Evolutionary conservation across 2,329 filamentous ascomycete genomes (phyloP).

Genomic region (Zalaria sp.): DNA sequence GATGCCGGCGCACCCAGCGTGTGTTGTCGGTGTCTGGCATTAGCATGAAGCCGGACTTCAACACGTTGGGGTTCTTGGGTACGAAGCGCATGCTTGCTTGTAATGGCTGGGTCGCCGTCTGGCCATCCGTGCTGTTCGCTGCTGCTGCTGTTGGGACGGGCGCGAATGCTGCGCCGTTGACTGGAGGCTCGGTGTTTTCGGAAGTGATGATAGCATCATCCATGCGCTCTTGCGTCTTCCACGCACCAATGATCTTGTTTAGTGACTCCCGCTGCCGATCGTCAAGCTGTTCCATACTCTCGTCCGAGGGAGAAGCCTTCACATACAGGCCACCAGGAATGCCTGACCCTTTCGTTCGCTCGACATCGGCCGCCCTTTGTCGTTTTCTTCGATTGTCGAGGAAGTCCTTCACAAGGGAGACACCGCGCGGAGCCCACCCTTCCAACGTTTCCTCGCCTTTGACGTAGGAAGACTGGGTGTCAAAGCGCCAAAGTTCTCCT

Average conservation of each 20-base stretch:
- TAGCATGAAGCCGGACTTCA: slow-evolving; percentile 80
- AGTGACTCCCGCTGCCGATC: slow-evolving; percentile 27
- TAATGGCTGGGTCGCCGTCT: slow-evolving; percentile 42
- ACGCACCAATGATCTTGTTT: slow-evolving; percentile 46
- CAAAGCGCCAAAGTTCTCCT: slow-evolving; percentile 91
- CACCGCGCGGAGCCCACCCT: slow-evolving; percentile 77
- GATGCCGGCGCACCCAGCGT: slow-evolving; percentile 82
- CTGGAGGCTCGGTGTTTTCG: slow-evolving; percentile 51
- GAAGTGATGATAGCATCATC: slow-evolving; percentile 32
- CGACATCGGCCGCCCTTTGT: slow-evolving; percentile 63
- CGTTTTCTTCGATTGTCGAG: slow-evolving; percentile 61
- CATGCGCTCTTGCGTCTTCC: slow-evolving; percentile 35
- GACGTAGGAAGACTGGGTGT: slow-evolving; percentile 86
- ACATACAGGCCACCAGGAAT: slow-evolving; percentile 26
- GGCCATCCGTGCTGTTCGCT: slow-evolving; percentile 17
- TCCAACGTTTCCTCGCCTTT: slow-evolving; percentile 83
- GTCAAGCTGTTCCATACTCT: slow-evolving; percentile 13
- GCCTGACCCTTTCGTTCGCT: slow-evolving; percentile 49
- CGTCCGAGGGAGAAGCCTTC: slow-evolving; percentile 4
- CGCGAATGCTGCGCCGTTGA: slow-evolving; percentile 40
- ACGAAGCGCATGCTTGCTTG: slow-evolving; percentile 64
- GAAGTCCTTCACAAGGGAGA: slow-evolving; percentile 82
- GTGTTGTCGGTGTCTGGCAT: slow-evolving; percentile 63
- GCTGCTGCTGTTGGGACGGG: slow-evolving; percentile 11
- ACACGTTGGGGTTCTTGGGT: slow-evolving; percentile 55